Evolutionary conservation across 1,284 basidiomycete genomes (phyloP), one percentile per base, ranked within the genome.

Genomic region (Cutaneotrichosporon sp.): DNA sequence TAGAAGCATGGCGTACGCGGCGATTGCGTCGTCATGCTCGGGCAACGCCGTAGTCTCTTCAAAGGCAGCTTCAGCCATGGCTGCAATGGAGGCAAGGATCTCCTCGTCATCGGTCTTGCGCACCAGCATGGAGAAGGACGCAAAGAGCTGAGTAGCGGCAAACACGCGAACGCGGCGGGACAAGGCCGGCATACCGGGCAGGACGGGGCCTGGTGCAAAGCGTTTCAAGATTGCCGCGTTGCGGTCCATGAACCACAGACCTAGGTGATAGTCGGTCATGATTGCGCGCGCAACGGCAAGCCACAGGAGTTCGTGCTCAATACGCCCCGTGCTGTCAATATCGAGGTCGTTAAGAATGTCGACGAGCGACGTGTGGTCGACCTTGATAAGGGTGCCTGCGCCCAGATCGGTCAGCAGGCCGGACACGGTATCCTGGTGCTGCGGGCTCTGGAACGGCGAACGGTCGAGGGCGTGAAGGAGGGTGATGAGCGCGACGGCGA

Each of bases 301-400:
- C 71, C 71, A 73, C 4, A 69, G 18, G 12, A 72, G 48, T 45
- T 73, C 71, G 23, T 58, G 64, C 39, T 69, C 69, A 7, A 66
- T 35, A 1, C 63, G 63, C 26, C 56, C 55, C 3, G 46, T n/a
- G 49, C 48, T 22, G 49, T 53, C 2, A 34, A 47, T 17, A n/a
- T 61, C 59, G n/a, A 45, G n/a, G 7, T 35, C 40, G 9, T 49
- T 30, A 33, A 47, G 30, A 3, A 65, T 26, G 9, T 63, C 60
- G 9, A 45, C 18, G 9, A 69, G 23, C 8, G 59, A 58, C 2
- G 37, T 42, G 10, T 56, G 46, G 7, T 66, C 56, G 9, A 73
- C 52, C 9, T 52, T 44, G 33, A 73, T 59, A 22, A 71, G 56
- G 4, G 56, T 46, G 4, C 68, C 69, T 2, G 56, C 55, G 1